Conservation (phyloP, 345 rosid genomes). For the Gossypium herbaceum region DNA sequence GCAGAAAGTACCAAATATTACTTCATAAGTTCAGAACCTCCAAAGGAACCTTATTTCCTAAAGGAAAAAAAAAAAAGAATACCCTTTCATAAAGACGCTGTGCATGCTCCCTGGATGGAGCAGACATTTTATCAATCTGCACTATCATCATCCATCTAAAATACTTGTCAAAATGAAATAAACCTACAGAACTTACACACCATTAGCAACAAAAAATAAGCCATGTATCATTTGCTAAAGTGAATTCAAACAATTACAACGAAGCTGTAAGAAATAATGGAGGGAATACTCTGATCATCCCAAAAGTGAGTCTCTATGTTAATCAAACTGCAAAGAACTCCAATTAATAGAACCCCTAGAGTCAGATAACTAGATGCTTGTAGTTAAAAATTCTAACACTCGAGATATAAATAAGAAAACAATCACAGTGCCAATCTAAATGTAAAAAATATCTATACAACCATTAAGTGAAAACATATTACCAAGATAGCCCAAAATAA, state of each 20-base stretch:
- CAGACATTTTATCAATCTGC: slow-evolving; percentile 82
- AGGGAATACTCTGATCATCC: not conserved
- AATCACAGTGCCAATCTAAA: not conserved
- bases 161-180: slow-evolving; percentile 22
- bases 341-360: not conserved
- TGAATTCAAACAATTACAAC: not conserved
- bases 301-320: not conserved
- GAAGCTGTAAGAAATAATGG: not conserved
- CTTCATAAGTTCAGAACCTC: not conserved
- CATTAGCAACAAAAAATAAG: slow-evolving; percentile 10
- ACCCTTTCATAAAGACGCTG: slow-evolving; percentile 81
- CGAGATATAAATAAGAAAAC: not conserved
- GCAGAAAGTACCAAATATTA: slow-evolving; percentile 9
- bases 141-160: slow-evolving; percentile 68
- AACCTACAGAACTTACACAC: slow-evolving; percentile 27
- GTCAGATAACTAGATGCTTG: not conserved
- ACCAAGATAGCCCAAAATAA: not conserved
- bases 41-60: not conserved
- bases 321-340: not conserved
- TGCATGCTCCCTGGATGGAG: slow-evolving; percentile 77
- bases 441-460: not conserved
- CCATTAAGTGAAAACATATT: not conserved
- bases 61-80: not conserved
- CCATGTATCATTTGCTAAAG: not conserved
- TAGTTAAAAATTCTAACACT: not conserved